Evolutionary conservation across 2,329 filamentous ascomycete genomes (phyloP).

Genomic region (Phialocephala subalpina): DNA sequence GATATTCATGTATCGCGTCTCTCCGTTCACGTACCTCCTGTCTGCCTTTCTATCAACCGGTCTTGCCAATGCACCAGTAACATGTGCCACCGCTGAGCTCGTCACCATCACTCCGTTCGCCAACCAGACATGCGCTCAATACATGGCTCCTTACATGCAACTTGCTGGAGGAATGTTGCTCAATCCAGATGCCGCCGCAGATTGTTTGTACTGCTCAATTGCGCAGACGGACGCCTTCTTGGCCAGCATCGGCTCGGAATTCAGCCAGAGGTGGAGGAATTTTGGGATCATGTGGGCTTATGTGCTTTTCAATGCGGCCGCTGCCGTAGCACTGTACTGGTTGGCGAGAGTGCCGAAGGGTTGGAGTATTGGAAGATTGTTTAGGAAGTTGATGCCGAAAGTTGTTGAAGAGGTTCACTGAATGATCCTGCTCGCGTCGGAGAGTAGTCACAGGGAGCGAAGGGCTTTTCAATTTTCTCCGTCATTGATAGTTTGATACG

Average conservation of each 20-base stretch:
- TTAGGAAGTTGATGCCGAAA: too few species aligned
- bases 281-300: conserved; percentile 69
- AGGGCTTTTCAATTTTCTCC: too few species aligned
- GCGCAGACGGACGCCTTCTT: conserved; percentile 63
- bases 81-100: conserved; percentile 75
- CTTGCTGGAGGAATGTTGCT: conserved; percentile 61
- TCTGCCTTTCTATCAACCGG: conserved; percentile 75
- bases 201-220: conserved; percentile 65
- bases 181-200: conserved; percentile 53
- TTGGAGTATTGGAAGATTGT: too few species aligned
- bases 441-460: too few species aligned
- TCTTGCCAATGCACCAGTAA: conserved; percentile 71
- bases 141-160: conserved; percentile 60
- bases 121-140: conserved; percentile 66
- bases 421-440: too few species aligned
- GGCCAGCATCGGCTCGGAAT: conserved; percentile 56
- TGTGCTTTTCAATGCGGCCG: conserved; percentile 61
- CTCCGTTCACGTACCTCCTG: conserved; percentile 84
- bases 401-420: too few species aligned
- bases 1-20: conserved; percentile 86
- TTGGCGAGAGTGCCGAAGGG: conserved; percentile 53
- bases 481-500: too few species aligned
- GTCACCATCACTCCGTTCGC: conserved; percentile 69
- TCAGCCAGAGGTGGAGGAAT: conserved; percentile 70
- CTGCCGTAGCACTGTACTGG: conserved; percentile 61